phyloP scores from a whole-genome alignment of 116 monocot species.

The Iris pallida region DNA sequence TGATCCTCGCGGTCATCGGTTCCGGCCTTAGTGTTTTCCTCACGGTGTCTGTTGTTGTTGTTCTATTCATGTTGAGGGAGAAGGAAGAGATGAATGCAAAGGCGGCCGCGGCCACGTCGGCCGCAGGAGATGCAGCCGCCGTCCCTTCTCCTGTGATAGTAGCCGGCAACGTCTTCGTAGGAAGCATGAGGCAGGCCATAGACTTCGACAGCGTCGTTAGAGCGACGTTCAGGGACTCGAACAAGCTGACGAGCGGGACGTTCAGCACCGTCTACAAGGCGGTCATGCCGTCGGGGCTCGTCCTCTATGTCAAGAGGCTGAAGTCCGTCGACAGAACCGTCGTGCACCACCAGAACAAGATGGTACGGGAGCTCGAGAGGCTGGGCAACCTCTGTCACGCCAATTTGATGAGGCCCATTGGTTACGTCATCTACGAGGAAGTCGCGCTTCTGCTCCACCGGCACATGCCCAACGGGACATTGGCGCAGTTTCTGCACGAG shows the following conservation, averaged over 20 bases:
- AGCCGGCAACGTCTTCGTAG: constrained; percentile 54
- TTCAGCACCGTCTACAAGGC: constrained; percentile 74
- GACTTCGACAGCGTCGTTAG: constrained; percentile 64
- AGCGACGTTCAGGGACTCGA: constrained; percentile 52
- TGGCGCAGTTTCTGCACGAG: constrained; percentile 49
- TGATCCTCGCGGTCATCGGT: constrained; percentile 59
- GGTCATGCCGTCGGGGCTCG: constrained; percentile 73
- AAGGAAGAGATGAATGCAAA: constrained; percentile 63
- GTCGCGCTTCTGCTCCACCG: constrained; percentile 70
- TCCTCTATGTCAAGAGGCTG: constrained; percentile 60
- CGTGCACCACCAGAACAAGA: constrained; percentile 56
- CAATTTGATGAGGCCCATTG: constrained; percentile 69
- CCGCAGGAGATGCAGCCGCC: constrained; percentile 24
- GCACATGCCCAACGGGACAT: constrained; percentile 66
- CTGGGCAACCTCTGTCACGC: constrained; percentile 51
- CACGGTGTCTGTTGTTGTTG: constrained; percentile 51
- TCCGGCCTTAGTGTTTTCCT: constrained; percentile 62
- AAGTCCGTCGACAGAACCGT: constrained; percentile 75
- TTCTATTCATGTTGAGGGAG: constrained; percentile 68
- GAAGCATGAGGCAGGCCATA: constrained; percentile 69
- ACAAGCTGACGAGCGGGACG: constrained; percentile 54
- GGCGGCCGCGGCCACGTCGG: constrained; percentile 11
- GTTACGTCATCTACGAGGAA: constrained; percentile 83
- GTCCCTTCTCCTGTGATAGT: constrained; percentile 37
- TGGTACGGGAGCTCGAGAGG: constrained; percentile 81